phyloP scores from a whole-genome alignment of 176 grass and related monocot genomes.

The Ensete glaucum region DNA sequence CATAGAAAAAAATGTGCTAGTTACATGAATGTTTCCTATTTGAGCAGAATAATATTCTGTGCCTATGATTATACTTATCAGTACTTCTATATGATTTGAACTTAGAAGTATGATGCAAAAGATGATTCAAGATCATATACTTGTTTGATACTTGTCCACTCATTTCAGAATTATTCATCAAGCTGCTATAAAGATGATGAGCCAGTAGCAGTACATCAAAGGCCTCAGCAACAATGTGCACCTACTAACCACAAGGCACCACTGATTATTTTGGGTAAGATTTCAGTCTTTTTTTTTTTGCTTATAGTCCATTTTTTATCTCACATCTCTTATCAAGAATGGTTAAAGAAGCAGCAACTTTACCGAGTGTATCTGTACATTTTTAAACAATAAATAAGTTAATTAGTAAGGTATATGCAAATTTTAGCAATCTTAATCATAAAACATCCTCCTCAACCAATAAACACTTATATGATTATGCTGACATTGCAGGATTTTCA shows the following conservation, averaged over 20 bases:
- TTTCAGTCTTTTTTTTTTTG: constrained; percentile 3
- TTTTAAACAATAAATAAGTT: too few relatives aligned
- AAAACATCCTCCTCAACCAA: background rate
- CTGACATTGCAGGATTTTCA: constrained; percentile 42
- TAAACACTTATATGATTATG: background rate
- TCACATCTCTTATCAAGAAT: background rate
- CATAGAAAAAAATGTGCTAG: background rate
- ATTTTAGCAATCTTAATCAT: background rate
- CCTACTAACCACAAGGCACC: constrained; percentile 59
- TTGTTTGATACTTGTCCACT: background rate
- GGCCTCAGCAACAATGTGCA: constrained; percentile 10
- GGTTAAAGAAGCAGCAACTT: too few relatives aligned
- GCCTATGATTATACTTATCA: background rate
- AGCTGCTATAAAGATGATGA: constrained; percentile 15
- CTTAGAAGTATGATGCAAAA: background rate
- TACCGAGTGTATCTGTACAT: too few relatives aligned
- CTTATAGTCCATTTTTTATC: background rate
- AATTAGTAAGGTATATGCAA: background rate
- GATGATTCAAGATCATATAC: background rate
- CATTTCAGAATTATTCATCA: constrained; percentile 34
- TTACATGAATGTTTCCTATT: background rate
- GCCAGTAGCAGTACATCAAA: constrained; percentile 8
- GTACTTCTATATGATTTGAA: background rate
- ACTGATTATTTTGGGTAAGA: constrained; percentile 63
- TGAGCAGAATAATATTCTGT: background rate